Percentiles rank a stretch among this genome's conserved stretches.
These are phyloP conservation scores for Rhodomyrtus psidioides DNA, from an alignment of 441 rosid species.

Conservation along the genomic window DNA sequence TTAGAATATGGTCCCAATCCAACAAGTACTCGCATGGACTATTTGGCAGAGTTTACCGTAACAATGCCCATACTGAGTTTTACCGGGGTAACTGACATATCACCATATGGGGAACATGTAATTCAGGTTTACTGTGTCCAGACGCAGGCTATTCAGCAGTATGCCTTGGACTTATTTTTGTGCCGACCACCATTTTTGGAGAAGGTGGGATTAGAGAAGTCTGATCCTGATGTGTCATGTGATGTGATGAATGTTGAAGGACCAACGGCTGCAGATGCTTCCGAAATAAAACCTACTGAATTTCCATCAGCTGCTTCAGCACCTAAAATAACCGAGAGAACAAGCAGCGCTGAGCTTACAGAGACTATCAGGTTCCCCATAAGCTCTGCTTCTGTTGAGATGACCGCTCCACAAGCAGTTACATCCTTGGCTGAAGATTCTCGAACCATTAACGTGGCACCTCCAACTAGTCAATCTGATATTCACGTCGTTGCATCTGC, in stretches of 20 bases:
- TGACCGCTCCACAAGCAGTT: slow-evolving; percentile 20
- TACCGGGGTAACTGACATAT: slow-evolving; percentile 52
- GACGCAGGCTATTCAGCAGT: slow-evolving; percentile 91
- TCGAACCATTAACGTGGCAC: slow-evolving; percentile 25
- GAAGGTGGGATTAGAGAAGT: slow-evolving; percentile 45
- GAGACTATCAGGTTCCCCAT: slow-evolving; percentile 18
- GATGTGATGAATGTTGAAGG: slow-evolving; percentile 33
- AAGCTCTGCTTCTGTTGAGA: slow-evolving; percentile 24
- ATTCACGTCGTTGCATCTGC: slow-evolving; percentile 29
- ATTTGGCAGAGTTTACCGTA: slow-evolving; percentile 81
- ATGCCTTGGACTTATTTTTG: slow-evolving; percentile 68
- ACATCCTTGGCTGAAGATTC: slow-evolving; percentile 26
- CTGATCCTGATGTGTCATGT: slow-evolving; percentile 37
- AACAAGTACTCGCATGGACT: slow-evolving; percentile 66
- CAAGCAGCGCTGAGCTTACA: slow-evolving; percentile 21
- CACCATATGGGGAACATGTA: slow-evolving; percentile 45
- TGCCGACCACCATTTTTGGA: slow-evolving; percentile 74
- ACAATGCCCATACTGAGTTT: slow-evolving; percentile 67
- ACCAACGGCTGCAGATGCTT: slow-evolving; percentile 19
- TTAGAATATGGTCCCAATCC: slow-evolving; percentile 76
- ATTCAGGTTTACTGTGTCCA: slow-evolving; percentile 88
- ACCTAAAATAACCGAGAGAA: slow-evolving; percentile 23
- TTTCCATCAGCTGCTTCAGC: slow-evolving; percentile 26
- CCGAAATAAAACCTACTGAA: slow-evolving; percentile 29
- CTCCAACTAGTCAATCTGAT: slow-evolving; percentile 36